Evolutionary conservation across 306 rosid genomes (phyloP).

Genomic region (Gynostemma pentaphyllum): DNA sequence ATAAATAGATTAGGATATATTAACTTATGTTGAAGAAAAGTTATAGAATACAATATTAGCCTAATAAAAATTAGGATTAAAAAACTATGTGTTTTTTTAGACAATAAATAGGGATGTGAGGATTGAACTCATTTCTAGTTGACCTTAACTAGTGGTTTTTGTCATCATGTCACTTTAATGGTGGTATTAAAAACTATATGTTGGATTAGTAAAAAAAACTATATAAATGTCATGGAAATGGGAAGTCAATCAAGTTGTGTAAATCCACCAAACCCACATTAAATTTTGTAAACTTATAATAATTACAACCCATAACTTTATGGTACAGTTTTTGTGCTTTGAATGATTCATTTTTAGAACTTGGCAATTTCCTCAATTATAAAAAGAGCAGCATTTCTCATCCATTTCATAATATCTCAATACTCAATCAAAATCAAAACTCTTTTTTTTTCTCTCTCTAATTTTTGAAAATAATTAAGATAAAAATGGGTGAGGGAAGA

Average conservation of each 20-base stretch:
- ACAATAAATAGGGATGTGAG: too few relatives aligned
- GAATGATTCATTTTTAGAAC: neutral
- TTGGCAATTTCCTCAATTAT: neutral
- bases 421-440: neutral
- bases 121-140: too few relatives aligned
- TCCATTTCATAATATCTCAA: neutral
- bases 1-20: too few relatives aligned
- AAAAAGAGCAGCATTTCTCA: neutral
- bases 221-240: too few relatives aligned
- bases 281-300: neutral
- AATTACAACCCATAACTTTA: neutral
- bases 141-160: too few relatives aligned
- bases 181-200: neutral
- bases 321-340: neutral
- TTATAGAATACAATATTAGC: too few relatives aligned
- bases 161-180: too few relatives aligned
- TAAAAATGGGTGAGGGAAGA: constrained; percentile 19
- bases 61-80: too few relatives aligned
- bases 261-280: neutral
- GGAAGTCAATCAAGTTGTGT: neutral
- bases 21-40: too few relatives aligned
- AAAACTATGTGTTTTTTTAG: too few relatives aligned
- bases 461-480: neutral
- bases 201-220: neutral
- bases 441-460: neutral